Evolutionary conservation across 1,284 basidiomycete genomes (phyloP), one percentile per base, ranked within the genome.

Genomic region (Cutaneotrichosporon daszewskae): DNA sequence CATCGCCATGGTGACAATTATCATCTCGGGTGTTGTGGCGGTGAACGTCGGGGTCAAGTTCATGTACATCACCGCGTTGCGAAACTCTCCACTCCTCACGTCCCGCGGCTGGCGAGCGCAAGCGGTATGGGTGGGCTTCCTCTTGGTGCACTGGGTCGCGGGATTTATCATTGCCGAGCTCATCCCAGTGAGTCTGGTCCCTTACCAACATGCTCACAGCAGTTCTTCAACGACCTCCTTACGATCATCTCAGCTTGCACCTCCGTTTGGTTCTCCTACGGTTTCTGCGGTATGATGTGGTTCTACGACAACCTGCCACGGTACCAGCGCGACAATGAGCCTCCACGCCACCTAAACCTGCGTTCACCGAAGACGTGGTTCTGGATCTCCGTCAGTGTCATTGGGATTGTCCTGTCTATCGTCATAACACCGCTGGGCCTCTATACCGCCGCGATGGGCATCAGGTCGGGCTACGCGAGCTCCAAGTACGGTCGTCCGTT

Each of bases 41-140:
- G 52, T 53, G 40, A 59, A 57, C 43, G 54, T 62, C 29, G 62
- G 55, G 17, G 56, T 57, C 23, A 64, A 64, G 46, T 58, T 53
- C 45, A 40, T 59, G 17, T 64, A 62, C 51, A 48, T 62, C 26
- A 42, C 41, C 23, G 34, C 34, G 20, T 45, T 60, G 17, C 51
- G 58, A 37, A 47, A 59, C 20, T 59, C 59, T 6, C 41, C 45
- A 13, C 38, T 62, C 10, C 39, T 61, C 25, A 60, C 55, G 24
- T 49, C 47, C 8, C 51, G 47, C 18, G 50, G 49, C 5, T 52
- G 53, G 48, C 43, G 42, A 36, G 54, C 59, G 1, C 46, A 49
- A 32, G 26, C 49, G 9, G 41, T 45, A 34, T 64, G 62, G 62
- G 53, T 62, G 22, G 49, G 28, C 4, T 53, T 61, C 19, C 53